Evolutionary conservation across 495 filamentous ascomycete species (phyloP), one percentile per base, ranked within the genome.

Genomic region (Trypethelium eluteriae): DNA sequence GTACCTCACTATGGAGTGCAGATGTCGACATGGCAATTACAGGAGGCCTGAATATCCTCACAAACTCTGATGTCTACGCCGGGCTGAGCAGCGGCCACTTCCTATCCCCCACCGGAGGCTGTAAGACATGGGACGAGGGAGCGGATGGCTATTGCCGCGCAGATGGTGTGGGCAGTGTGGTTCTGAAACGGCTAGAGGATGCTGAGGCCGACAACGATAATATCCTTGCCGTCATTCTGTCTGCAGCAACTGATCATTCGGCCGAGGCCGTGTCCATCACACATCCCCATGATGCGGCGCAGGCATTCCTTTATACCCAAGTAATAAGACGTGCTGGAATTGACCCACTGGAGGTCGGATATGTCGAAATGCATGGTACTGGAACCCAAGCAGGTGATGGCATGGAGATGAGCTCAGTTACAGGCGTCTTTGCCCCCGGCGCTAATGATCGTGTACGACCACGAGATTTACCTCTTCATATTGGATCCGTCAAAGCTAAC

Each of bases 61-160:
- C 74, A 1, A 75, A 76, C 44, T 74, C 78, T 3, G 74, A 79
- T 56, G 63, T 47, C 38, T 70, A 68, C 47, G 70, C 74, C 10
- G 76, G 76, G 0, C 66, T 80, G 2, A 69, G 72, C 56, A 56
- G 62, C 14, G 78, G 76, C 0, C 73, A 74, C 41, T 78, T 79
- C 49, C 67, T 80, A 1, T 78, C 78, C 2, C 67, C 38, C 1
- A 78, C 75, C 32, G 76, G 76, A 5, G 74, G 75, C 41, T 80
- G 78, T 69, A 79, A 77, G 39, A 74, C 78, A 2, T 79, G 72
- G 66, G 76, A 78, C 53, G 74, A 76, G 65, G 66, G 62, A 4
- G 78, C 78, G 7, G 70, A 78, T 70, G 78, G 78, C 1, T 78
- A 78, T 62, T 78, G 76, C 67, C 68, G 78, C 32, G 72, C 67